A percentile compares a stretch with the other conserved stretches of the same genome.
Conservation (phyloP, 2,329 filamentous ascomycete genomes). For the Exophiala dermatitidis region DNA sequence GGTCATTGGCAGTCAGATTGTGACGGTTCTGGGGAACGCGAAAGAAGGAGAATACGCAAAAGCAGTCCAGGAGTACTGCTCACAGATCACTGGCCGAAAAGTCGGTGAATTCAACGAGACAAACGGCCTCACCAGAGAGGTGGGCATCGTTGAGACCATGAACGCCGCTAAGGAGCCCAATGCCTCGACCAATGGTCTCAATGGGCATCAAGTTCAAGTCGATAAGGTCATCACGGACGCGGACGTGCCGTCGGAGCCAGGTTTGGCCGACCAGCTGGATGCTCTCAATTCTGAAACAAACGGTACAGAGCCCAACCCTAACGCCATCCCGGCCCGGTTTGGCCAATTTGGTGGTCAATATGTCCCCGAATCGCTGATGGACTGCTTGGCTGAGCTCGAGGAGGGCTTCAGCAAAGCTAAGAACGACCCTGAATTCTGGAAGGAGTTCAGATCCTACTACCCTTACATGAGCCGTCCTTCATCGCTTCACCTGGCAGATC, state of each 20-base stretch:
- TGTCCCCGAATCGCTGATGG: constrained; percentile 95
- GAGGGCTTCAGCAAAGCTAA: constrained; percentile 81
- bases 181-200: constrained; percentile 35
- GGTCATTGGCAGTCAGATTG: constrained; percentile 92
- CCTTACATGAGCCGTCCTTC: constrained; percentile 95
- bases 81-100: constrained; percentile 58
- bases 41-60: constrained; percentile 58
- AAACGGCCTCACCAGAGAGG: constrained; percentile 53
- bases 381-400: constrained; percentile 85
- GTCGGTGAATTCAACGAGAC: constrained; percentile 38
- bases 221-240: constrained; percentile 59
- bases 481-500: constrained; percentile 79
- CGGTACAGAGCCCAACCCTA: constrained; percentile 34
- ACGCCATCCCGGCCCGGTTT: constrained; percentile 73
- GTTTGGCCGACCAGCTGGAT: constrained; percentile 75
- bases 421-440: constrained; percentile 89
- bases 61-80: constrained; percentile 79
- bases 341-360: constrained; percentile 97
- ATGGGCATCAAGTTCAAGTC: constrained; percentile 49
- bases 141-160: constrained; percentile 63
- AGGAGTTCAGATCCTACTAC: constrained; percentile 92
- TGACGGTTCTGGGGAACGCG: constrained; percentile 68
- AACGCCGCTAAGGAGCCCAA: constrained; percentile 54
- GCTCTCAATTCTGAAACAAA: constrained; percentile 59
- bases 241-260: constrained; percentile 51